phyloP scores from a whole-genome alignment of 108 stramenopile genomes.

The Fragilariopsis cylindrus region DNA sequence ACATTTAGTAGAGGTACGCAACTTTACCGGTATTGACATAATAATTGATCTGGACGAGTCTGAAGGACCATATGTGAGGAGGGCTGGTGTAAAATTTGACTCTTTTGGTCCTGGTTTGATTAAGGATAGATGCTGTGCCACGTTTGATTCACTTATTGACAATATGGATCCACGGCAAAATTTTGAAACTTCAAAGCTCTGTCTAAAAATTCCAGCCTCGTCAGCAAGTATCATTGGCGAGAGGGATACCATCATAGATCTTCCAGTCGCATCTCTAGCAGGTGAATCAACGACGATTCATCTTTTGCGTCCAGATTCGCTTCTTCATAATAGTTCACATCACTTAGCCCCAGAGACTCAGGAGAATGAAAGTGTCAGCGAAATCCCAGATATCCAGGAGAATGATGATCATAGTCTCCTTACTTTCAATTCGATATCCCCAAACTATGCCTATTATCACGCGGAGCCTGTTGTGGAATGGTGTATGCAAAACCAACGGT shows the following conservation, averaged over 20 bases:
- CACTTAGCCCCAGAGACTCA: too few species aligned
- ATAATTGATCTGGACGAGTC: slow-evolving; percentile 20
- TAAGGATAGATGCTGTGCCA: slow-evolving; percentile 17
- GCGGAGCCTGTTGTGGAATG: slow-evolving; percentile 78
- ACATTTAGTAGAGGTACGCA: slow-evolving; percentile 33
- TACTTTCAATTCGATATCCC: slow-evolving; percentile 23
- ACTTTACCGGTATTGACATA: slow-evolving; percentile 49
- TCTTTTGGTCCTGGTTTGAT: slow-evolving; percentile 29
- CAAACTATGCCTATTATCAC: slow-evolving; percentile 39
- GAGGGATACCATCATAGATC: slow-evolving; percentile 32
- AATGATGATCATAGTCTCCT: slow-evolving; percentile 35
- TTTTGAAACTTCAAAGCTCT: slow-evolving; percentile 28
- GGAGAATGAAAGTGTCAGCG: neutral
- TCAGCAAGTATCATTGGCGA: slow-evolving; percentile 28
- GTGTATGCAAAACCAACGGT: slow-evolving; percentile 77
- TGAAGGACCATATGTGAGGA: neutral
- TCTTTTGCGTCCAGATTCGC: slow-evolving; percentile 21
- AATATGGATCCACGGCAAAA: slow-evolving; percentile 17
- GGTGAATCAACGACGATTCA: slow-evolving; percentile 24
- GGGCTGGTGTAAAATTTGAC: slow-evolving; percentile 29
- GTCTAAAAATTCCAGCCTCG: slow-evolving; percentile 30
- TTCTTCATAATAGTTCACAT: neutral
- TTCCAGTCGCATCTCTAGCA: slow-evolving; percentile 36
- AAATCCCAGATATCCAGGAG: slow-evolving; percentile 14
- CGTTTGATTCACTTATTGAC: slow-evolving; percentile 28